A percentile compares a stretch with the other conserved stretches of the same genome.
Evolutionary conservation across 768 basidiomycete genomes (phyloP).

Genomic region (Cystobasidium ongulense): DNA sequence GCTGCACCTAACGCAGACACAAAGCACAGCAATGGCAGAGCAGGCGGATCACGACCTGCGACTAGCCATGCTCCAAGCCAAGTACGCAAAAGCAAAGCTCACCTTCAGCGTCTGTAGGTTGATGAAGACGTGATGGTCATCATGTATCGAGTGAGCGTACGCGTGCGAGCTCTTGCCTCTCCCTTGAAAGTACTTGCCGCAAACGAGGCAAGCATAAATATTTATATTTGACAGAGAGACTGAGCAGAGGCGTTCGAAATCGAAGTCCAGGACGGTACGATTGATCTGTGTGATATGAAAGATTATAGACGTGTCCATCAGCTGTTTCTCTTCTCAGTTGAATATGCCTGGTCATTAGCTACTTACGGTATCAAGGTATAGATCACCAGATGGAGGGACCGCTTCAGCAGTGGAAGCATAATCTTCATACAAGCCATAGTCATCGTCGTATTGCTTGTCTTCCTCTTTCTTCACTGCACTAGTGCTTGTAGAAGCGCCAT

Average conservation of each 20-base stretch:
- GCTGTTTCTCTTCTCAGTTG: neutral
- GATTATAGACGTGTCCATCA: too few species aligned
- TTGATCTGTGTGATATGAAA: slow-evolving; percentile 44
- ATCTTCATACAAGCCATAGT: slow-evolving; percentile 26
- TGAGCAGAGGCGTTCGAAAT: slow-evolving; percentile 98
- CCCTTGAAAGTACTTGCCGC: slow-evolving; percentile 98
- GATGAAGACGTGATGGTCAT: slow-evolving; percentile 97
- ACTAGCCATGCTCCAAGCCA: neutral
- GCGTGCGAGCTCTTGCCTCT: slow-evolving; percentile 87
- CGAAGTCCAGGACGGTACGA: slow-evolving; percentile 83
- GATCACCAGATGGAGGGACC: slow-evolving; percentile 33
- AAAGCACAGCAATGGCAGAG: neutral
- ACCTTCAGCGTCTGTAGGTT: slow-evolving; percentile 91
- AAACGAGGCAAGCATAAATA: slow-evolving; percentile 92
- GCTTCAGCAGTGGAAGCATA: slow-evolving; percentile 1
- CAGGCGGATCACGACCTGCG: neutral
- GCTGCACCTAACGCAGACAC: neutral
- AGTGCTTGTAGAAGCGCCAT: neutral
- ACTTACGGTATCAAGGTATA: slow-evolving; percentile 43
- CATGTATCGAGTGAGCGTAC: slow-evolving; percentile 92
- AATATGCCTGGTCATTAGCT: neutral
- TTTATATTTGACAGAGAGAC: slow-evolving; percentile 94
- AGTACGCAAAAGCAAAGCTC: neutral
- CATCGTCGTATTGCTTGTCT: slow-evolving; percentile 25
- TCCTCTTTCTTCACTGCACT: slow-evolving; percentile 12